Conservation (phyloP, 1,139 yeast species). For the Trichomonascaceae sp. region DNA sequence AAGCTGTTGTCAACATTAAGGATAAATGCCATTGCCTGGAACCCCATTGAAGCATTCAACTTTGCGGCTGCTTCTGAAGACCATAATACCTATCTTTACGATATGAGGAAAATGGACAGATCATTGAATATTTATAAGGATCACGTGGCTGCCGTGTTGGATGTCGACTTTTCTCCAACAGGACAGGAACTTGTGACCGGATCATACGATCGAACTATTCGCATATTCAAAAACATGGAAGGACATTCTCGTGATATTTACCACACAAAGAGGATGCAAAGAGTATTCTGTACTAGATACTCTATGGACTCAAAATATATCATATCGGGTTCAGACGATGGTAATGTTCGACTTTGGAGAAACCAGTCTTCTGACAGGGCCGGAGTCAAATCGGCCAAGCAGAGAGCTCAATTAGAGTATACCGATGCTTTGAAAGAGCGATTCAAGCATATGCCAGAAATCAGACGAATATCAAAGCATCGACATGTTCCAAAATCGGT, state of each 20-base stretch:
- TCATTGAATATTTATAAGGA: slow-evolving; percentile 85
- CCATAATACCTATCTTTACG: slow-evolving; percentile 91
- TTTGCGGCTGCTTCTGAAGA: slow-evolving; percentile 93
- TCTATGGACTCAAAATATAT: slow-evolving; percentile 87
- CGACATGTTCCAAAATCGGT: slow-evolving; percentile 79
- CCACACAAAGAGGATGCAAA: slow-evolving; percentile 97
- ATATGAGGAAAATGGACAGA: slow-evolving; percentile 82
- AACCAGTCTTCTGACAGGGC: slow-evolving; percentile 79
- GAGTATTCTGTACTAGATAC: slow-evolving; percentile 75
- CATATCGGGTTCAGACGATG: slow-evolving; percentile 90
- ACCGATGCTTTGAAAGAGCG: slow-evolving; percentile 88
- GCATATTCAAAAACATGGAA: slow-evolving; percentile 67
- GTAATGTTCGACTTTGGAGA: slow-evolving; percentile 92
- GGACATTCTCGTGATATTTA: slow-evolving; percentile 95
- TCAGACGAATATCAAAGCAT: slow-evolving; percentile 81
- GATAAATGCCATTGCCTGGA: slow-evolving; percentile 87
- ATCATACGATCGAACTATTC: slow-evolving; percentile 86
- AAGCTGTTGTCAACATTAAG: slow-evolving; percentile 78
- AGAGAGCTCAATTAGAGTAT: slow-evolving; percentile 79
- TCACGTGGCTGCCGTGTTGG: slow-evolving; percentile 94
- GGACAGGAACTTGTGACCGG: slow-evolving; percentile 96
- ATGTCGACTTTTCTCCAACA: slow-evolving; percentile 91
- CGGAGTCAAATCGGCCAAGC: slow-evolving; percentile 70
- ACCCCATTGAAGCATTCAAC: slow-evolving; percentile 95
- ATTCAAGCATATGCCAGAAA: slow-evolving; percentile 94